Percentiles rank a stretch among this genome's conserved stretches.
Evolutionary conservation across 768 basidiomycete genomes (phyloP).

Genomic region (Amyloporia xantha): DNA sequence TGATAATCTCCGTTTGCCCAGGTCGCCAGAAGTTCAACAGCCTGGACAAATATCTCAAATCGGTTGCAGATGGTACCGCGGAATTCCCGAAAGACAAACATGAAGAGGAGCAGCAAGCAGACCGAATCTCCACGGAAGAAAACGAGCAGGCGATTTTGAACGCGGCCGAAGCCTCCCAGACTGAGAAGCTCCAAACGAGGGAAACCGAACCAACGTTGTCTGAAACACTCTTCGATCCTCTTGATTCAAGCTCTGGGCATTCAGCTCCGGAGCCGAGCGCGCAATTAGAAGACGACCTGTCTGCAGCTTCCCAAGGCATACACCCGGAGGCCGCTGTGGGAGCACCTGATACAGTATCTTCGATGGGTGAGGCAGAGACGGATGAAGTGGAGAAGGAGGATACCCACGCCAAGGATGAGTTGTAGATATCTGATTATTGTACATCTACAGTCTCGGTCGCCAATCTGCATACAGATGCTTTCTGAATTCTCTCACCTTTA

Average conservation of each 20-base stretch:
- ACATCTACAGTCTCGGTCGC: no score
- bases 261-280: neutral
- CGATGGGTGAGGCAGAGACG: neutral
- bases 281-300: neutral
- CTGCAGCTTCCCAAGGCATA: neutral
- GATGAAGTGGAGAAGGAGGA: neutral
- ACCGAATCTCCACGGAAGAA: neutral
- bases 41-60: constrained; percentile 66
- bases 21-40: constrained; percentile 71
- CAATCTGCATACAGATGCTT: no score
- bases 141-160: neutral
- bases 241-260: neutral
- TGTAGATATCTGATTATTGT: neutral
- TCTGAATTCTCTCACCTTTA: no score
- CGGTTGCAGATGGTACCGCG: constrained; percentile 60
- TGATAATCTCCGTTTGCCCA: no score
- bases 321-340: neutral
- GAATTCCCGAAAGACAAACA: constrained; percentile 41
- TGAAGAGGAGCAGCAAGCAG: neutral
- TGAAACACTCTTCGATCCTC: neutral
- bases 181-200: neutral
- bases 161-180: neutral
- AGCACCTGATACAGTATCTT: neutral
- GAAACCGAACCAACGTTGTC: neutral
- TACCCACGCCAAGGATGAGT: constrained; percentile 3